phyloP scores from a whole-genome alignment of 805 yeast genomes.

The Candida ovalis region DNA sequence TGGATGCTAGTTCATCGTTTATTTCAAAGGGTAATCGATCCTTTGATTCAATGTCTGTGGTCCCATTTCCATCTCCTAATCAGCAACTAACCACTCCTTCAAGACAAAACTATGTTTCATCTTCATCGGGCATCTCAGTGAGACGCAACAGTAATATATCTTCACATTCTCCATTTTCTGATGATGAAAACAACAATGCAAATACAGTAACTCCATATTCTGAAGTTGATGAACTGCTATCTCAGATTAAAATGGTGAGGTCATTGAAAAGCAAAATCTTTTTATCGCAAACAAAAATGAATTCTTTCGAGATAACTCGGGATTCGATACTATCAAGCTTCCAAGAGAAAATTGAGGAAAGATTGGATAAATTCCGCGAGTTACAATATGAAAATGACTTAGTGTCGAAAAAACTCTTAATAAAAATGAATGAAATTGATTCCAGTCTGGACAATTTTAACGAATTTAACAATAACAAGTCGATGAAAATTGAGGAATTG shows the following conservation, averaged over 20 bases:
- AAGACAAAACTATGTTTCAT: background rate
- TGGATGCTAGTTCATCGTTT: background rate
- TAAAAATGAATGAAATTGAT: conserved; percentile 21
- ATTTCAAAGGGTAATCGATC: conserved; percentile 3
- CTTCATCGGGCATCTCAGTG: background rate
- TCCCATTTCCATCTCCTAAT: background rate
- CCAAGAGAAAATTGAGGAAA: conserved; percentile 20
- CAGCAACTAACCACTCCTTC: background rate
- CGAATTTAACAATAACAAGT: conserved; percentile 18
- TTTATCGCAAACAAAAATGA: conserved; percentile 17
- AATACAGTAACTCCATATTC: background rate
- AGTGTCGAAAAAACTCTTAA: conserved; percentile 14
- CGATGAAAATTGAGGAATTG: conserved; percentile 53
- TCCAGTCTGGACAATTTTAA: conserved; percentile 18
- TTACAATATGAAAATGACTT: conserved; percentile 28
- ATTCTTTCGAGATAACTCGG: conserved; percentile 14
- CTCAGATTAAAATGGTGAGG: conserved; percentile 12
- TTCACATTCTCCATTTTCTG: background rate
- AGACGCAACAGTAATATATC: background rate
- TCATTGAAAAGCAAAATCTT: conserved; percentile 12
- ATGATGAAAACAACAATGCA: background rate
- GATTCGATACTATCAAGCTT: conserved; percentile 19
- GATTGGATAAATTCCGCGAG: conserved; percentile 26
- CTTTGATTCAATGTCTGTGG: conserved; percentile 10
- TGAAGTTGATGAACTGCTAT: conserved; percentile 10